Conservation (phyloP, 495 filamentous ascomycete species). For the Trypethelium eluteriae region DNA sequence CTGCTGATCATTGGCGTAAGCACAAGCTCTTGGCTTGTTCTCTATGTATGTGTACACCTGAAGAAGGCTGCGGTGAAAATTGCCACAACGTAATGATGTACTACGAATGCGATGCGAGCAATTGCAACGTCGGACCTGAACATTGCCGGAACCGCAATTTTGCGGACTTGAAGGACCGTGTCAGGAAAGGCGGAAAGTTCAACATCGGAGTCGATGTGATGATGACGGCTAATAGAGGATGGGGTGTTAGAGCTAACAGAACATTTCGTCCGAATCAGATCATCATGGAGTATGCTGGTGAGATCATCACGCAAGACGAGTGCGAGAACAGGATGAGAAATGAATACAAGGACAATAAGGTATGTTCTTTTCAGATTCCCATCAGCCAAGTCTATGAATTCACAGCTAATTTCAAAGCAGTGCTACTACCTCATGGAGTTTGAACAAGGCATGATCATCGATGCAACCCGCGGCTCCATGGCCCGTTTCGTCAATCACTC, state of each 20-base stretch:
- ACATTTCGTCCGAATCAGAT: conserved; percentile 85
- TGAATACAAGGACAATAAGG: conserved; percentile 84
- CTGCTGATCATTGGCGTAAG: conserved; percentile 76
- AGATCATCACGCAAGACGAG: conserved; percentile 91
- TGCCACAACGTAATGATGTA: conserved; percentile 95
- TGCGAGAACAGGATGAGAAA: conserved; percentile 88
- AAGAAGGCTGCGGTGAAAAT: conserved; percentile 75
- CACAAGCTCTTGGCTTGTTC: conserved; percentile 65
- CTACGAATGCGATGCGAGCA: conserved; percentile 88
- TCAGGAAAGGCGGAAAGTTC: conserved; percentile 56
- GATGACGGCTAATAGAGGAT: conserved; percentile 81
- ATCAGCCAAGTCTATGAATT: background rate
- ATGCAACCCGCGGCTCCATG: conserved; percentile 90
- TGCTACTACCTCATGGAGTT: conserved; percentile 98
- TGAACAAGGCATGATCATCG: conserved; percentile 97
- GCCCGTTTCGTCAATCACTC: conserved; percentile 98
- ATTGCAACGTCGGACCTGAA: conserved; percentile 65
- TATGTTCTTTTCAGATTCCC: conserved; percentile 37
- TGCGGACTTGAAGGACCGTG: conserved; percentile 48
- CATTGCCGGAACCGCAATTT: conserved; percentile 83
- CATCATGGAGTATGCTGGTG: conserved; percentile 95
- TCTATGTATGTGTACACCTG: conserved; percentile 68
- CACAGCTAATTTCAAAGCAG: conserved; percentile 37
- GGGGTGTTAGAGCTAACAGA: conserved; percentile 83
- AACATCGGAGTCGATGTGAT: conserved; percentile 89